Conservation (phyloP, 169 alveolate genomes). For the Cryptosporidium ryanae region DNA sequence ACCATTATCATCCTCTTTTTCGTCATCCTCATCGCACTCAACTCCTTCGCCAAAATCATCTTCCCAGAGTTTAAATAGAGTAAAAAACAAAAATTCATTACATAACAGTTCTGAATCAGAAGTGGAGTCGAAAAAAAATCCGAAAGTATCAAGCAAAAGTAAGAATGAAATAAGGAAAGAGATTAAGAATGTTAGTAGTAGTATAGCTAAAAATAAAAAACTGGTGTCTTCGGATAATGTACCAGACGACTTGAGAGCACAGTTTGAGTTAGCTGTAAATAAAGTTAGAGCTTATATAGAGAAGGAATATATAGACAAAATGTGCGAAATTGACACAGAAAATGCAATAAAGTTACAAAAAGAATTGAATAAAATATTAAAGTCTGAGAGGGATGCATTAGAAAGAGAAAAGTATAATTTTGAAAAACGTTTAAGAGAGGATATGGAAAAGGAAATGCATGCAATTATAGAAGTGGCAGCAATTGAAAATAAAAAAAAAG, state of each 20-base stretch:
- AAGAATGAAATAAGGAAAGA: slow-evolving; percentile 47
- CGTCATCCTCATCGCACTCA: slow-evolving; percentile 20
- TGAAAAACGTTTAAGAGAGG: slow-evolving; percentile 63
- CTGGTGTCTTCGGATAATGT: slow-evolving; percentile 27
- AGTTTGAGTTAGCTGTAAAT: slow-evolving; percentile 68
- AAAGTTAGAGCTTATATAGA: slow-evolving; percentile 71
- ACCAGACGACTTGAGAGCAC: slow-evolving; percentile 70
- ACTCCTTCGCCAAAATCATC: slow-evolving; percentile 2
- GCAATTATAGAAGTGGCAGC: slow-evolving; percentile 67
- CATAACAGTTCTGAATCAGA: slow-evolving; percentile 5
- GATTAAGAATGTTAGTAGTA: slow-evolving; percentile 18
- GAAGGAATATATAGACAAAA: slow-evolving; percentile 62
- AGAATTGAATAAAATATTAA: slow-evolving; percentile 58
- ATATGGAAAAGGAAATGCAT: slow-evolving; percentile 69
- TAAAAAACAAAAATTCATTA: slow-evolving; percentile 3
- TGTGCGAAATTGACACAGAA: slow-evolving; percentile 64
- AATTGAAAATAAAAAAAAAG: slow-evolving; percentile 52
- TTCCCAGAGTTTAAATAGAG: not conserved
- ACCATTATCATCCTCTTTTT: not conserved
- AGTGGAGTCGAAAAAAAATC: not conserved
- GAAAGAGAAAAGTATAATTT: slow-evolving; percentile 52
- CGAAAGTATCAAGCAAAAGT: slow-evolving; percentile 2
- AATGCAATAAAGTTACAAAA: slow-evolving; percentile 63
- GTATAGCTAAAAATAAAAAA: slow-evolving; percentile 8
- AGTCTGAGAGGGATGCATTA: slow-evolving; percentile 71